Percentiles rank a stretch among this genome's conserved stretches.
Evolutionary conservation across 2,329 filamentous ascomycete genomes (phyloP).

Genomic region (Beauveria scarabaeidicola): DNA sequence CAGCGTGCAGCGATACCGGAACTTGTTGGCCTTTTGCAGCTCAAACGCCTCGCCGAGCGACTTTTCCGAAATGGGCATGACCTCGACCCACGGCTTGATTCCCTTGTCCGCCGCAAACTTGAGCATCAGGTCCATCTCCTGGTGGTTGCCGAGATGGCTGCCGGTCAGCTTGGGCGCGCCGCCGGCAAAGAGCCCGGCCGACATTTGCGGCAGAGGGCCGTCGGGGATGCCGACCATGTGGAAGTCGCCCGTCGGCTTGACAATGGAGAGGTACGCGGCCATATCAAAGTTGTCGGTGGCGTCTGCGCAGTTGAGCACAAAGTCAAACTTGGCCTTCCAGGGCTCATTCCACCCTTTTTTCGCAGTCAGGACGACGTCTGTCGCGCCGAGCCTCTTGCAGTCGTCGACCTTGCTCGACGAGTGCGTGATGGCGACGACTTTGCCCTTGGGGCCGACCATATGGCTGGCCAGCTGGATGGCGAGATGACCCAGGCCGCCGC

Average conservation of each 20-base stretch:
- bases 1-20: conserved; percentile 64
- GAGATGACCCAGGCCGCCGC: conserved; percentile 68
- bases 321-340: conserved; percentile 42
- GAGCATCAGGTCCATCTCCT: conserved; percentile 51
- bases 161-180: conserved; percentile 24
- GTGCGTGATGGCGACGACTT: conserved; percentile 57
- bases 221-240: conserved; percentile 52
- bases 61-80: conserved; percentile 56
- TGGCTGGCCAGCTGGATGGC: conserved; percentile 56
- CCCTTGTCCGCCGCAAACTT: conserved; percentile 47
- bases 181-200: conserved; percentile 26
- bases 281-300: conserved; percentile 47
- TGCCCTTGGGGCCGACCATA: conserved; percentile 51
- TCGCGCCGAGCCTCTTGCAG: conserved; percentile 53
- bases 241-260: conserved; percentile 46
- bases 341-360: conserved; percentile 50
- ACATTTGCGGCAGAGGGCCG: conserved; percentile 35
- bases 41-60: conserved; percentile 62
- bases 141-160: conserved; percentile 53
- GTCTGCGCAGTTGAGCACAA: conserved; percentile 42
- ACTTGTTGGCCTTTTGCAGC: conserved; percentile 61
- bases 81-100: conserved; percentile 49
- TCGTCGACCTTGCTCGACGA: conserved; percentile 50
- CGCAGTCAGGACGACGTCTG: conserved; percentile 38
- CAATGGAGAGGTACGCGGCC: conserved; percentile 38